phyloP scores from a whole-genome alignment of 305 asterid species.

The Fraxinus xanthoxyloides region DNA sequence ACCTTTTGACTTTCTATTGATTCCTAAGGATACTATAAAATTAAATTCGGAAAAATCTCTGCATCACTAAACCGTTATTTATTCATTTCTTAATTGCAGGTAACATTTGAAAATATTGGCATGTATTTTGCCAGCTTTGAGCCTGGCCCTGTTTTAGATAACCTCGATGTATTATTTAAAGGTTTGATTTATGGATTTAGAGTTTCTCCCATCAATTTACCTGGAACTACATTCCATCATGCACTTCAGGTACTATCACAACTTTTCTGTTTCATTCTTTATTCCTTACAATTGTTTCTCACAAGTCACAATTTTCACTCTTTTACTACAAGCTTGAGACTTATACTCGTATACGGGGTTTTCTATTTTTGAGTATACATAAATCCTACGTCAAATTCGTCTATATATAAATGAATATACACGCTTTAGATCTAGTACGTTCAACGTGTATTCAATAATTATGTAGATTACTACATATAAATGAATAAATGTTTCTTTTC shows the following conservation, averaged over 20 bases:
- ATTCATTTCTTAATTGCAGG: not conserved
- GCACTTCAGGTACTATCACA: constrained; percentile 32
- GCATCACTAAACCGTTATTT: not conserved
- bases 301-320: not conserved
- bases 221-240: constrained; percentile 38
- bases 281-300: not conserved
- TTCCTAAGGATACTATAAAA: no score
- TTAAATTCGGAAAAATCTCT: not conserved
- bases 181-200: constrained; percentile 38
- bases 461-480: no score
- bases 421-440: not conserved
- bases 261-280: not conserved
- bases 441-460: not conserved
- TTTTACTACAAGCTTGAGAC: not conserved
- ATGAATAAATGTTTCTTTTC: no score
- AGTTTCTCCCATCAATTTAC: constrained; percentile 45
- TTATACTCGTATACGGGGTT: not conserved
- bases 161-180: constrained; percentile 29
- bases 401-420: not conserved
- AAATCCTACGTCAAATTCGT: not conserved
- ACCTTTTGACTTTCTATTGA: no score
- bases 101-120: not conserved
- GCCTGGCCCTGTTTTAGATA: constrained; percentile 39
- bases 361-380: not conserved
- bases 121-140: constrained; percentile 34